Base-by-base conservation (phyloP, 2,329 filamentous ascomycete genomes). In the Mycogone perniciosa region DNA sequence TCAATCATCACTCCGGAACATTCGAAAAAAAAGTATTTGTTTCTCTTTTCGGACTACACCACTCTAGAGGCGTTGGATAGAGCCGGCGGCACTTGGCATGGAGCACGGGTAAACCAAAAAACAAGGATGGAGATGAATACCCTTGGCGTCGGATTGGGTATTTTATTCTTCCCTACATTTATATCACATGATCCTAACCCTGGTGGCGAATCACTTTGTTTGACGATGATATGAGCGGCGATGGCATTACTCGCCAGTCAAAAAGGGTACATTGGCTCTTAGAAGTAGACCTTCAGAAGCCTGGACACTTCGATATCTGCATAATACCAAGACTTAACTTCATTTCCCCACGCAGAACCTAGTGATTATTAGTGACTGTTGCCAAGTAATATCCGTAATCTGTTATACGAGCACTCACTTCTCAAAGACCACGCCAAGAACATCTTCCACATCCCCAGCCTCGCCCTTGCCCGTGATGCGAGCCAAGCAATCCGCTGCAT, bases 391-490 rank as follows among this genome's bases (percentile, higher is more conserved):
- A 31, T 27, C 6, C 10, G 41, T 31, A 27, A 31, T 11, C 9
- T 31, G 3, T 27, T 3, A 11, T 34, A 50, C 9, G 37, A 27
- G 20, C 7, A 80, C 81, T 76, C 72, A 95, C 88, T 95, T 97
- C 68, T 97, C 92, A 71, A 99, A 99, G 4, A 99, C 91, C 26
- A 99, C 91, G 0, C 93, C 93, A 41, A 99, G 71, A 6, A 99
- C 89, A 64, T 97, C 93, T 66, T 99, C 92, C 11, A 97, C 89
- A 67, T 97, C 92, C 2, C 90, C 88, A 38, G 80, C 81, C 60
- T 90, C 88, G 1, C 90, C 91, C 50, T 82, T 82, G 1, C 93
- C 93, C 1, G 90, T 97, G 60, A 97, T 95, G 51, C 84, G 82
- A 2, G 89, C 86, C n/a, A 96, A 75, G 56, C 82, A 85, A 47